A percentile compares a stretch with the other conserved stretches of the same genome.
phyloP scores from a whole-genome alignment of 306 rosid species.

The Coriaria nepalensis region DNA sequence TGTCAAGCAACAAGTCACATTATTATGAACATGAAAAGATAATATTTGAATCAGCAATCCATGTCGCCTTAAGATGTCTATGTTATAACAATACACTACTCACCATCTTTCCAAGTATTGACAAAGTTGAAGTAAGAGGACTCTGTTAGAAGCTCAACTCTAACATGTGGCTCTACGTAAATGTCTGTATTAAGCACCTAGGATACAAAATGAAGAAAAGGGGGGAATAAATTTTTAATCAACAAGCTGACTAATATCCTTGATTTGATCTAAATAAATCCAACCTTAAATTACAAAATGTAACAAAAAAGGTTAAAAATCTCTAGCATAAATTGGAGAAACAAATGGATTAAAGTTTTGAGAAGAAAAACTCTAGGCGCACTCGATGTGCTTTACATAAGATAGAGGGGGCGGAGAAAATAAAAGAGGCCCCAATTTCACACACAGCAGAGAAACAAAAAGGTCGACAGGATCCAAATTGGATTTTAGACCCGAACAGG shows the following conservation, averaged over 20 bases:
- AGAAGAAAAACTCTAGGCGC: constrained; percentile 2
- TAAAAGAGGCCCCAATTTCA: too few species aligned
- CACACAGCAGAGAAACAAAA: too few species aligned
- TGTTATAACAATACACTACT: constrained; percentile 19
- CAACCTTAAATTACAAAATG: too few species aligned
- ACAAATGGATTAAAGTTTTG: constrained; percentile 4
- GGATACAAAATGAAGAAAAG: constrained; percentile 12
- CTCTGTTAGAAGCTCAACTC: constrained; percentile 53
- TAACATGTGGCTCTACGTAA: constrained; percentile 83
- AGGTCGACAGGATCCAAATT: too few species aligned
- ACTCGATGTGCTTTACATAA: too few species aligned
- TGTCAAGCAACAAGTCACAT: constrained; percentile 20
- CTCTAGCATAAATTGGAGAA: constrained; percentile 4
- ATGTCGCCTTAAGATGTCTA: not conserved
- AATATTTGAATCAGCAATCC: not conserved
- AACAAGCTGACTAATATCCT: not conserved
- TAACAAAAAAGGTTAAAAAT: constrained; percentile 1
- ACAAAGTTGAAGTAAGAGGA: constrained; percentile 66
- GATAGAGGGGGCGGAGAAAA: too few species aligned
- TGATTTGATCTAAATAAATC: too few species aligned
- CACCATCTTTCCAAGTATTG: constrained; percentile 83
- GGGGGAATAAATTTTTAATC: constrained; percentile 6
- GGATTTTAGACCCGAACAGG: too few species aligned
- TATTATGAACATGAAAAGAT: not conserved
- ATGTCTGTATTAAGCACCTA: constrained; percentile 76